Evolutionary conservation across 768 basidiomycete genomes (phyloP).

Genomic region (Russula abietina): DNA sequence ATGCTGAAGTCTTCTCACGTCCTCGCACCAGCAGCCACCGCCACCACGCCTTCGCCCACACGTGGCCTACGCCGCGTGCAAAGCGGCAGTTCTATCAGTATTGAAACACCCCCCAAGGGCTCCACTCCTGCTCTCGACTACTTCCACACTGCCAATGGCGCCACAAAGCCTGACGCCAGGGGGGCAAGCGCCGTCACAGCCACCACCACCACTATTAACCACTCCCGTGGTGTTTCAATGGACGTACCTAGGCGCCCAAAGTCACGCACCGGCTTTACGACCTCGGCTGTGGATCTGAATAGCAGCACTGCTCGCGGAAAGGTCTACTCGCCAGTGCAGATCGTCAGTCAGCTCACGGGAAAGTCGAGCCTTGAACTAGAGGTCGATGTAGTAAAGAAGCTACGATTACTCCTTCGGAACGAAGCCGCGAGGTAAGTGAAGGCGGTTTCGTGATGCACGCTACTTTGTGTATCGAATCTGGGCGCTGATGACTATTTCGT

Average conservation of each 20-base stretch:
- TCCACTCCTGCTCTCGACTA: conserved; percentile 13
- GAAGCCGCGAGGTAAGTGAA: conserved; percentile 72
- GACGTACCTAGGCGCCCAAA: conserved; percentile 45
- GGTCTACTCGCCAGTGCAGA: conserved; percentile 56
- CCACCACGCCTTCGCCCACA: conserved; percentile 40
- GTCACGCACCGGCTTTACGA: conserved; percentile 46
- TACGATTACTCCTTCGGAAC: conserved; percentile 80
- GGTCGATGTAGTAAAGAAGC: conserved; percentile 80
- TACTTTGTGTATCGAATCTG: conserved; percentile 3
- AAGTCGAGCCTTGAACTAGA: conserved; percentile 73
- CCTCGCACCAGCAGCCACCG: conserved; percentile 31
- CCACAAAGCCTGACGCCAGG: neutral
- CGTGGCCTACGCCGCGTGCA: conserved; percentile 59
- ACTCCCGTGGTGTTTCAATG: conserved; percentile 56
- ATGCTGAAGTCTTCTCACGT: conserved; percentile 82
- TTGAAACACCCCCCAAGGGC: conserved; percentile 41
- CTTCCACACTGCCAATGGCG: neutral
- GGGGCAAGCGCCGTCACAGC: neutral
- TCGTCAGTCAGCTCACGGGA: conserved; percentile 59
- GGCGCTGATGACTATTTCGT: conserved; percentile 9
- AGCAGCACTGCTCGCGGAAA: conserved; percentile 30
- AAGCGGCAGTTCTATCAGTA: conserved; percentile 62
- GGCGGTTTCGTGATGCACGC: neutral
- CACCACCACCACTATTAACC: conserved; percentile 25
- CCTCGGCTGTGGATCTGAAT: conserved; percentile 28